Percentiles rank a stretch among this genome's conserved stretches.
Evolutionary conservation across 2,329 filamentous ascomycete genomes (phyloP).

Genomic region (Cladorrhinum sp.): DNA sequence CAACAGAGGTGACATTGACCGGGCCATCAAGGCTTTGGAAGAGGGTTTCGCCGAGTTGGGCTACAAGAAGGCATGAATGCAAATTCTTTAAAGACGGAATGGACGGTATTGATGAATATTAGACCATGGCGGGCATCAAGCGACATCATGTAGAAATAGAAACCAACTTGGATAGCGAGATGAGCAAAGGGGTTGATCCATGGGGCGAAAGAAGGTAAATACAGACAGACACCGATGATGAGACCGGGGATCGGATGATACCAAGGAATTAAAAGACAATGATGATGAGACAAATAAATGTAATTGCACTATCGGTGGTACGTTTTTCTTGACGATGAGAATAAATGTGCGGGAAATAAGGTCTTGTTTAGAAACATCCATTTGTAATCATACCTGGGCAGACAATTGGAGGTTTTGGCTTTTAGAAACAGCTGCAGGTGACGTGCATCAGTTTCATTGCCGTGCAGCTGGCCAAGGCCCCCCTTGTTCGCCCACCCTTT

Average conservation of each 20-base stretch:
- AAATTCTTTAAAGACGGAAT: neutral
- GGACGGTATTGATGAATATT: no score
- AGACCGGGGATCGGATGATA: no score
- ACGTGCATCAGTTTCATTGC: constrained; percentile 6
- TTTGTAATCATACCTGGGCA: neutral
- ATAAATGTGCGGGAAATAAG: no score
- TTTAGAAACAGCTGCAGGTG: constrained; percentile 1
- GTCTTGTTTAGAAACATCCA: neutral
- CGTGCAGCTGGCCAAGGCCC: neutral
- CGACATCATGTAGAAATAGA: neutral
- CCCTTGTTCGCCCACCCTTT: neutral
- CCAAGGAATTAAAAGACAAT: neutral
- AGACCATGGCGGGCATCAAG: neutral
- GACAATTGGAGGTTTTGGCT: neutral
- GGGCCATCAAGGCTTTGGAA: constrained; percentile 75
- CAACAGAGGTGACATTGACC: constrained; percentile 75
- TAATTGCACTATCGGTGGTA: no score
- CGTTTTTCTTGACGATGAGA: no score
- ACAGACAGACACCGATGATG: no score
- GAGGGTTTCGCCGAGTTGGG: constrained; percentile 72
- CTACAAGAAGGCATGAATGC: constrained; percentile 46
- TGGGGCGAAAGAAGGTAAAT: neutral
- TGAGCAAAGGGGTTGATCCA: neutral
- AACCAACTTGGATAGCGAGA: neutral
- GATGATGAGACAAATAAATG: neutral